Conservation (phyloP, 108 stramenopile genomes). For the Craspedostauros australis region DNA sequence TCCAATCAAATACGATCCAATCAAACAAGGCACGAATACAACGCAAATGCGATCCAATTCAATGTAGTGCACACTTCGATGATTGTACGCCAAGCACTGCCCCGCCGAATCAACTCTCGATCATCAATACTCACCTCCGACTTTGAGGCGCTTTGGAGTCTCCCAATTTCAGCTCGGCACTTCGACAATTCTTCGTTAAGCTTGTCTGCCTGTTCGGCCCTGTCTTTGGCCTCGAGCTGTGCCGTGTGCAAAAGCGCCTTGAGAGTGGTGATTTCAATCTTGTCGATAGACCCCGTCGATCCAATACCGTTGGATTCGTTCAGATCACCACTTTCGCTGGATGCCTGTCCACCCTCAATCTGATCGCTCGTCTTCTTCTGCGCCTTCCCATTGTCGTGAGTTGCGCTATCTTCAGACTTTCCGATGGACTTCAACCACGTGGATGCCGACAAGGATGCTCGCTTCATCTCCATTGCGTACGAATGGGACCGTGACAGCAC, state of each 20-base stretch:
- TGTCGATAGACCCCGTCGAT: background rate
- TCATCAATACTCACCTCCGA: constrained; percentile 20
- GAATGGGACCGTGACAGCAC: constrained; percentile 44
- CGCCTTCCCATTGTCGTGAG: background rate
- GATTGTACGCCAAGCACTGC: too few species aligned
- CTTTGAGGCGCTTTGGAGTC: constrained; percentile 38
- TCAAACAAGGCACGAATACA: too few species aligned
- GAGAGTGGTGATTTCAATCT: constrained; percentile 30
- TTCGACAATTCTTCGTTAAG: constrained; percentile 62
- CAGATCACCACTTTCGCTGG: background rate
- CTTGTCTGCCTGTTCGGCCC: constrained; percentile 26
- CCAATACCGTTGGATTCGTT: background rate
- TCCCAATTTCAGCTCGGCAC: constrained; percentile 75
- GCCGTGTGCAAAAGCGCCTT: constrained; percentile 39
- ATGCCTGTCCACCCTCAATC: constrained; percentile 5
- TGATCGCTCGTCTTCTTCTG: background rate
- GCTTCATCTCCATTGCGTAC: constrained; percentile 62
- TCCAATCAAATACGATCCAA: too few species aligned
- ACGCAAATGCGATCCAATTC: too few species aligned
- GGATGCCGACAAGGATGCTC: constrained; percentile 47
- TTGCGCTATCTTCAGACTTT: background rate
- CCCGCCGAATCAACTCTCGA: too few species aligned
- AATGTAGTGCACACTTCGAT: too few species aligned
- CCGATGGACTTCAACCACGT: constrained; percentile 64
- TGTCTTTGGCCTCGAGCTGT: constrained; percentile 23